Evolutionary conservation across 1,284 basidiomycete species (phyloP), one percentile per base, ranked within the genome.

Genomic region (Ustilago tritici): DNA sequence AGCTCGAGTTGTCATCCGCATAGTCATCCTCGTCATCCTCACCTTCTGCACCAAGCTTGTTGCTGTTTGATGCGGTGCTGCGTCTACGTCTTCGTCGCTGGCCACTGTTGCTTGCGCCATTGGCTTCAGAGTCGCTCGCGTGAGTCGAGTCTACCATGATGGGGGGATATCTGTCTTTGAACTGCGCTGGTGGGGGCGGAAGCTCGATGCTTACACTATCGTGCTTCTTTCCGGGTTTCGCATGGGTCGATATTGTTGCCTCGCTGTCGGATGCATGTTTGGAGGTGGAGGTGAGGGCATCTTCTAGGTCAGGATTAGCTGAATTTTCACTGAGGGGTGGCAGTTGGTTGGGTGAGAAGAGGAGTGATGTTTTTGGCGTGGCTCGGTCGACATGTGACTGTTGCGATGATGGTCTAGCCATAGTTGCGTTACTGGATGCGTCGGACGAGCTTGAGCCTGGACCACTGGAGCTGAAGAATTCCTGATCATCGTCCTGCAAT

Each of bases 1-100:
- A 77, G 61, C 75, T 77, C 15, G 75, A 77, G 31, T 77, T 67
- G 35, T 77, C 75, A n/a, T 70, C 75, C 2, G 60, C 70, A 38
- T 59, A 65, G 0, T 57, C 59, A 2, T 72, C 70, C 8, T 69
- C 74, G 28, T 72, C 69, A n/a, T 70, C 68, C 11, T 58, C 59
- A 9, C 7, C 61, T n/a, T 64, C 65, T 5, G 5, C 58, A 11
- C 62, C 58, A 28, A 65, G 62, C 59, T 23, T 58, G 31, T 63
- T 53, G 56, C 46, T 56, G 17, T 56, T 65, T 15, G 69, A 70
- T 10, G 74, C 59, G 10, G 63, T 67, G 54, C 65, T 71, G 17
- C 73, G 53, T 19, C 73, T 61, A 8, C 65, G 56, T 32, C 65
- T 65, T 15, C 65, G 56, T 14, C 55, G 69, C 12, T 28, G 38